phyloP scores from a whole-genome alignment of 2,329 filamentous ascomycete genomes.

The Phoma sp. region DNA sequence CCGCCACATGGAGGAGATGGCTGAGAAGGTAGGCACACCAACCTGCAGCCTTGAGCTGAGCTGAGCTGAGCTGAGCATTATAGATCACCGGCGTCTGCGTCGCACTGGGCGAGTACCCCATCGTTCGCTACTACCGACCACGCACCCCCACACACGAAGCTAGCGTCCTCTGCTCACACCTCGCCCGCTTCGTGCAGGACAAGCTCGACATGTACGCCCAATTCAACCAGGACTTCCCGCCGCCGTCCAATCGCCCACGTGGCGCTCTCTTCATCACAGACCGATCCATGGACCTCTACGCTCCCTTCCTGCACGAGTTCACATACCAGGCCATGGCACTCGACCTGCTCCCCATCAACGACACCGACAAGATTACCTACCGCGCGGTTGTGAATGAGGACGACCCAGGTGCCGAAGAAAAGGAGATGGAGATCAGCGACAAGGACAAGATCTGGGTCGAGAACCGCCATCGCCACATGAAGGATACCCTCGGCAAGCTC shows the following conservation, averaged over 20 bases:
- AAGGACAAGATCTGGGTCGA: slow-evolving; percentile 95
- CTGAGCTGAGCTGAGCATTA: no score
- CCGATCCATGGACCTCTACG: slow-evolving; percentile 88
- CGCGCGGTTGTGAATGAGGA: slow-evolving; percentile 81
- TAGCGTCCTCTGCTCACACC: slow-evolving; percentile 81
- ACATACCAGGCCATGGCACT: slow-evolving; percentile 99
- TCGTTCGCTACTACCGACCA: slow-evolving; percentile 89
- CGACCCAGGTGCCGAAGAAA: slow-evolving; percentile 73
- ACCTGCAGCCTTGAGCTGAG: slow-evolving; percentile 9
- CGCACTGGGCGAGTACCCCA: slow-evolving; percentile 90
- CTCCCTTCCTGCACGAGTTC: slow-evolving; percentile 92
- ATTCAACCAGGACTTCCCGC: slow-evolving; percentile 84
- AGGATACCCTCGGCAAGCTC: slow-evolving; percentile 92
- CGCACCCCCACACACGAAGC: slow-evolving; percentile 81
- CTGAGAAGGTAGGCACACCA: slow-evolving; percentile 74
- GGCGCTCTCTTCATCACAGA: slow-evolving; percentile 88
- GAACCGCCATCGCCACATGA: slow-evolving; percentile 96
- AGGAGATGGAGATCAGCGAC: slow-evolving; percentile 90
- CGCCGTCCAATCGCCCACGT: slow-evolving; percentile 77
- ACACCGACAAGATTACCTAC: slow-evolving; percentile 87
- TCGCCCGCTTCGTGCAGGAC: slow-evolving; percentile 89
- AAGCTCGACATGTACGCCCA: slow-evolving; percentile 90
- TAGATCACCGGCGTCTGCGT: slow-evolving; percentile 89
- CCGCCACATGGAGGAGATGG: slow-evolving; percentile 81
- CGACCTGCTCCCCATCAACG: slow-evolving; percentile 86